These are phyloP conservation scores for Mycena pura DNA, from an alignment of 768 basidiomycete species.

Conservation along the genomic window DNA sequence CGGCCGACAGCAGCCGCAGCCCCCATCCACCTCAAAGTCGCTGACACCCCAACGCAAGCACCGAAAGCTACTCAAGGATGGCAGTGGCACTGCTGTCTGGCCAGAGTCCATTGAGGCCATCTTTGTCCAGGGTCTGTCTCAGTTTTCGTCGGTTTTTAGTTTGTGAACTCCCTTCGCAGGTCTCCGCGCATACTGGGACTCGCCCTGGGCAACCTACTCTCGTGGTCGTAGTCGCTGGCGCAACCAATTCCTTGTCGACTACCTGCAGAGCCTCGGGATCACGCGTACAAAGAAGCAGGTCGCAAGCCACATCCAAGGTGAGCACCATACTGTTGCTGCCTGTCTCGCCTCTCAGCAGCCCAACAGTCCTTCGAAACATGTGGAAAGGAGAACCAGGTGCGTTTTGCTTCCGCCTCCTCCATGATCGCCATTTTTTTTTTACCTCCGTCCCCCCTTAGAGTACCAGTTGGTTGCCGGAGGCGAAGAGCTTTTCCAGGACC, in stretches of 20 bases:
- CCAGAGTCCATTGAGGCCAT: constrained; percentile 78
- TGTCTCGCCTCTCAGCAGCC: no score
- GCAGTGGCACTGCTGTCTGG: constrained; percentile 81
- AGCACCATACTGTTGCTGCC: no score
- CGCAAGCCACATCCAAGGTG: constrained; percentile 88
- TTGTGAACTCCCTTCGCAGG: constrained; percentile 49
- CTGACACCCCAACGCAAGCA: constrained; percentile 84
- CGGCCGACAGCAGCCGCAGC: constrained; percentile 38
- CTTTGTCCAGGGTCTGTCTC: constrained; percentile 71
- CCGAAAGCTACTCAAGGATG: constrained; percentile 83
- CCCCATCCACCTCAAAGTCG: constrained; percentile 35
- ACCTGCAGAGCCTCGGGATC: constrained; percentile 72
- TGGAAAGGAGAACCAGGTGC: constrained; percentile 84
- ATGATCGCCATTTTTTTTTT: constrained; percentile 23
- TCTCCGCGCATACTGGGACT: constrained; percentile 79
- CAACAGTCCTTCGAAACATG: constrained; percentile 86
- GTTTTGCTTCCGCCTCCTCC: constrained; percentile 25
- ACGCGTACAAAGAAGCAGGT: constrained; percentile 86
- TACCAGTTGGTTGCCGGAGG: constrained; percentile 83
- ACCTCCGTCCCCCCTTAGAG: constrained; percentile 47
- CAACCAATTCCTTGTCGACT: constrained; percentile 86
- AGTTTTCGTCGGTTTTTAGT: constrained; percentile 1
- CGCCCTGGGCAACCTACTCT: constrained; percentile 78
- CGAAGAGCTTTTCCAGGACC: constrained; percentile 69
- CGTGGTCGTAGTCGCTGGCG: constrained; percentile 80